phyloP scores from a whole-genome alignment of 345 rosid species.

The Streptanthus diversifolius region DNA sequence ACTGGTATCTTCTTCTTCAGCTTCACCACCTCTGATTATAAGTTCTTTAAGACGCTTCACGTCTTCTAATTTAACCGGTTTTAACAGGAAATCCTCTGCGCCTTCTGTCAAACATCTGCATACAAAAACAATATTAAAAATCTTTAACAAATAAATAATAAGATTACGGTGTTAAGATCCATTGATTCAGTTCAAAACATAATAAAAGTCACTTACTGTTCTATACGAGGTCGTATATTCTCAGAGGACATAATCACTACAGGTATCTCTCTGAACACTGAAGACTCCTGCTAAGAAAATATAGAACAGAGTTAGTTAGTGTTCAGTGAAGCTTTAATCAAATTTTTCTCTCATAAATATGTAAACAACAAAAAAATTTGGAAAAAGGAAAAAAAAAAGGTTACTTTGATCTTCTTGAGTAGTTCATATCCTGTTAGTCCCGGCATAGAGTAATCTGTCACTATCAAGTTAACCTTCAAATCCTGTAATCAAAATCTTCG shows the following conservation, averaged over 20 bases:
- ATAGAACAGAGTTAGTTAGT: not conserved
- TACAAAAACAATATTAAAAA: not conserved
- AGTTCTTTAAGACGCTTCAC: constrained; percentile 54
- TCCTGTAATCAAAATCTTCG: constrained; percentile 38
- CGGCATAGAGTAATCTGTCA: constrained; percentile 82
- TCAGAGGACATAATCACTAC: constrained; percentile 85
- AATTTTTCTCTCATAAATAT: not conserved
- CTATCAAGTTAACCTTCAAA: constrained; percentile 71
- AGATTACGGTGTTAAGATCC: not conserved
- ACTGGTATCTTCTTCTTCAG: constrained; percentile 28
- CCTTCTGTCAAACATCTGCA: constrained; percentile 81
- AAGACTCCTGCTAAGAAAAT: constrained; percentile 48
- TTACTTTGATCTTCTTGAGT: constrained; percentile 77
- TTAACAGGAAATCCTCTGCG: constrained; percentile 78
- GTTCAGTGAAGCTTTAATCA: not conserved
- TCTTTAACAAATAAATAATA: not conserved
- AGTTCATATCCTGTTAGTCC: constrained; percentile 81
- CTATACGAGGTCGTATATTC: constrained; percentile 60
- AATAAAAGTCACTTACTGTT: constrained; percentile 41
- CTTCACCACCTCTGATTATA: constrained; percentile 31
- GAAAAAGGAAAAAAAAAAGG: not conserved
- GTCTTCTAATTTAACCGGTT: constrained; percentile 75
- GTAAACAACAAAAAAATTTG: no score
- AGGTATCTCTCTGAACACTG: constrained; percentile 57
- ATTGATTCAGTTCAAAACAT: not conserved